A percentile compares a stretch with the other conserved stretches of the same genome.
Conservation (phyloP, 371 early-diverging fungal species). For the Rhizopus delemar region DNA sequence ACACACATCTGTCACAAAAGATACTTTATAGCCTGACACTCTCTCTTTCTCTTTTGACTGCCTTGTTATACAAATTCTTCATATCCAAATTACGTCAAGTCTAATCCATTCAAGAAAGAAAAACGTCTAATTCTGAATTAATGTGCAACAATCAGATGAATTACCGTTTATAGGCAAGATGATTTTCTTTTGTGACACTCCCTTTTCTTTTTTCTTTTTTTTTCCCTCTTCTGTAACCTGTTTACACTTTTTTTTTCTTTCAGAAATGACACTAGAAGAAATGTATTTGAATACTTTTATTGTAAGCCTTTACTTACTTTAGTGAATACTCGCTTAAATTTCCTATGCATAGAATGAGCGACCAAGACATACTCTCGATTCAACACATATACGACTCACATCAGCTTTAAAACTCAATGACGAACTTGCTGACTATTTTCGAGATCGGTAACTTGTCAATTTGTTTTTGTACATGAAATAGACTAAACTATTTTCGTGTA, state of each 20-base stretch:
- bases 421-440: slow-evolving; percentile 27
- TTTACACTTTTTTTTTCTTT: not conserved
- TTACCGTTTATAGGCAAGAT: not conserved
- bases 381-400: slow-evolving; percentile 50
- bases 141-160: not conserved
- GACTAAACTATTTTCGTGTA: not conserved
- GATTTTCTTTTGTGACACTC: not conserved
- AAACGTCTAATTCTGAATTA: no score
- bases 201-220: not conserved
- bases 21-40: no score
- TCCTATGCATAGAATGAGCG: slow-evolving; percentile 44
- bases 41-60: no score
- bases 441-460: slow-evolving; percentile 13
- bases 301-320: not conserved
- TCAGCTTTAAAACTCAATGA: slow-evolving; percentile 24
- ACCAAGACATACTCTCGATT: slow-evolving; percentile 55
- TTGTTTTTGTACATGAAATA: not conserved
- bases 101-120: no score
- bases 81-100: no score
- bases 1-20: no score
- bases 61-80: no score
- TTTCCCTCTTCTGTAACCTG: not conserved
- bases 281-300: not conserved
- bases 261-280: not conserved
- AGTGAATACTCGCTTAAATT: not conserved